These are phyloP conservation scores for Biscogniauxia sp. DNA, from an alignment of 2,329 filamentous ascomycete species.

Conservation along the genomic window DNA sequence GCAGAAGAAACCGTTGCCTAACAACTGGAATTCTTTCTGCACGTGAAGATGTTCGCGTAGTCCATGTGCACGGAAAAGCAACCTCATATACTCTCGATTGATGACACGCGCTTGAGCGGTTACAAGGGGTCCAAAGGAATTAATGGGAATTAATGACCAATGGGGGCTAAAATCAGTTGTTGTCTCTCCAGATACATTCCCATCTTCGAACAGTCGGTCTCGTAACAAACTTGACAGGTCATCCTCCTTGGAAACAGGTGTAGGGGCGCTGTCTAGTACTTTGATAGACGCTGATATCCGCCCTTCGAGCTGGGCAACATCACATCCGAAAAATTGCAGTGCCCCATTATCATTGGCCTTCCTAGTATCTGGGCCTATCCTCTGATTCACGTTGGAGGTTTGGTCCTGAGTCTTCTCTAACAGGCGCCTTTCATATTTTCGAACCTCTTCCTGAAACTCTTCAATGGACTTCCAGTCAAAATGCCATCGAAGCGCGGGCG, in stretches of 20 bases:
- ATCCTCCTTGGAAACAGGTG: constrained; percentile 29
- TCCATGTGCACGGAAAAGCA: constrained; percentile 73
- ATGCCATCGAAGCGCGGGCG: constrained; percentile 63
- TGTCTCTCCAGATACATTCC: constrained; percentile 11
- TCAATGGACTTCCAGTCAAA: constrained; percentile 71
- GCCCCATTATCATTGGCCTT: constrained; percentile 17
- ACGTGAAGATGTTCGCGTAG: constrained; percentile 70
- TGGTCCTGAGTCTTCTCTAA: constrained; percentile 17
- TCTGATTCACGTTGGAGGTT: background rate
- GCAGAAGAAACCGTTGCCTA: constrained; percentile 82
- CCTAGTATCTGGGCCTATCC: background rate
- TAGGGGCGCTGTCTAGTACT: constrained; percentile 38
- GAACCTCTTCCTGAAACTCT: constrained; percentile 58
- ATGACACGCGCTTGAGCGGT: constrained; percentile 72
- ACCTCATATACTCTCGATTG: constrained; percentile 69
- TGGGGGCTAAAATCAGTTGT: constrained; percentile 44
- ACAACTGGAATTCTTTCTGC: constrained; percentile 76
- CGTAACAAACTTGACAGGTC: constrained; percentile 41
- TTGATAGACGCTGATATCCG: constrained; percentile 51
- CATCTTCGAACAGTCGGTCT: constrained; percentile 36
- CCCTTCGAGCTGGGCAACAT: constrained; percentile 45
- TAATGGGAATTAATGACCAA: constrained; percentile 60
- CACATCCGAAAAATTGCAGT: constrained; percentile 49
- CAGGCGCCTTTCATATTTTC: constrained; percentile 48
- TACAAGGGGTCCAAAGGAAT: constrained; percentile 76